Percentiles rank a stretch among this genome's conserved stretches.
phyloP scores from a whole-genome alignment of 352 stramenopile genomes.

The Phytophthora pisi region DNA sequence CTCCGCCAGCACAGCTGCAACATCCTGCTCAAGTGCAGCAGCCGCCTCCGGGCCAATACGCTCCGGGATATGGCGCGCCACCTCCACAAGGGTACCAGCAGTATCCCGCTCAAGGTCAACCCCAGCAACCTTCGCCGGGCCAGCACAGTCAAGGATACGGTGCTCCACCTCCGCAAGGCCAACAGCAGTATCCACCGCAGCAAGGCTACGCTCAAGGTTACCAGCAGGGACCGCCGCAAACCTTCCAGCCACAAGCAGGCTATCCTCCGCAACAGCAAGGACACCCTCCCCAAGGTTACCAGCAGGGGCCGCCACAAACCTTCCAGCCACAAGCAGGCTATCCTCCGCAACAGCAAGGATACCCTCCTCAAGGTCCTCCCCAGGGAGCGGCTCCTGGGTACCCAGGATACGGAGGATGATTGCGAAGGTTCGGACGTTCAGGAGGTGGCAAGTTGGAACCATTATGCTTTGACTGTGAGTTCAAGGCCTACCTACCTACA shows the following conservation, averaged over 20 bases:
- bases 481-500: not conserved
- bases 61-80: constrained; percentile 13
- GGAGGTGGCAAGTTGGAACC: not conserved
- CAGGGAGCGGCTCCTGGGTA: constrained; percentile 33
- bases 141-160: constrained; percentile 26
- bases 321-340: constrained; percentile 28
- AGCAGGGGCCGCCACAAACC: constrained; percentile 24
- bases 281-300: constrained; percentile 9
- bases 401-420: constrained; percentile 50
- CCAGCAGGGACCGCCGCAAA: constrained; percentile 23
- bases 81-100: constrained; percentile 19
- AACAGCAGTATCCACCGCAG: constrained; percentile 24
- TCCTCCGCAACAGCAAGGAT: constrained; percentile 24
- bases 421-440: not conserved
- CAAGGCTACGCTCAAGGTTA: constrained; percentile 16
- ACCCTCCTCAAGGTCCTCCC: constrained; percentile 28
- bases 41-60: constrained; percentile 30
- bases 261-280: constrained; percentile 24
- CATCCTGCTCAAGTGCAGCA: constrained; percentile 24
- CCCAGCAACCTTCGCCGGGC: not conserved
- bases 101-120: constrained; percentile 16
- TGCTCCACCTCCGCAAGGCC: constrained; percentile 15
- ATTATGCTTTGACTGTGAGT: not conserved
- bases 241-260: constrained; percentile 24
- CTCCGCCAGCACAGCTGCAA: constrained; percentile 16